A percentile compares a stretch with the other conserved stretches of the same genome.
phyloP scores from a whole-genome alignment of 108 stramenopile species.

The Cyclotella baltica region DNA sequence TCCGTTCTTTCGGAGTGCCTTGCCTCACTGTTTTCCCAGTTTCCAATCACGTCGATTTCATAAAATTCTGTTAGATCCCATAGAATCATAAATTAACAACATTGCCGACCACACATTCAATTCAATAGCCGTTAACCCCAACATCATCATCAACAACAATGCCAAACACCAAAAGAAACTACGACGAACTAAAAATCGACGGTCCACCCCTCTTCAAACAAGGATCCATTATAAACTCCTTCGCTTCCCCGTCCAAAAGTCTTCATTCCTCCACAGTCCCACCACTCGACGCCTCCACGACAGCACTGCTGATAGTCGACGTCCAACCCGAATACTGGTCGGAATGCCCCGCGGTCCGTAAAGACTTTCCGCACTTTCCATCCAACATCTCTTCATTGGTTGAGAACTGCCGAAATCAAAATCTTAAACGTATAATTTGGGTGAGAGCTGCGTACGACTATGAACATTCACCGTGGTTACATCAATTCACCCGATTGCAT shows the following conservation, averaged over 20 bases:
- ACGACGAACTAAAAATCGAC: conserved; percentile 28
- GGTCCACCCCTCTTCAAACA: conserved; percentile 22
- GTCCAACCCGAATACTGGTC: conserved; percentile 58
- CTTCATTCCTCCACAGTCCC: not conserved
- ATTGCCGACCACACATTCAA: no score
- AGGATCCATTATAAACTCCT: not conserved
- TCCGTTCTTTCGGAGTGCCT: no score
- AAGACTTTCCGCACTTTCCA: conserved; percentile 70
- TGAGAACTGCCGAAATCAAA: conserved; percentile 47
- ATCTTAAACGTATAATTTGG: conserved; percentile 62
- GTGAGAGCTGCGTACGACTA: conserved; percentile 68
- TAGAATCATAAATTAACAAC: no score
- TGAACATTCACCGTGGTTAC: conserved; percentile 64
- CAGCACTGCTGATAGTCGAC: conserved; percentile 1
- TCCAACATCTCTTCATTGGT: conserved; percentile 36
- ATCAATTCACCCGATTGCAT: conserved; percentile 69
- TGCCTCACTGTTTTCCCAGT: no score
- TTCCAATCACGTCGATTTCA: no score
- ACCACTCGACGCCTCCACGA: conserved; percentile 5
- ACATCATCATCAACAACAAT: conserved; percentile 6
- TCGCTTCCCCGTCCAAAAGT: not conserved
- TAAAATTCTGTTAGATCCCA: no score
- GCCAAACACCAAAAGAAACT: conserved; percentile 13
- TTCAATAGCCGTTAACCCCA: no score
- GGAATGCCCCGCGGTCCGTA: conserved; percentile 60